Conservation (phyloP, 352 stramenopile species). For the Globisporangium camurandrum region DNA sequence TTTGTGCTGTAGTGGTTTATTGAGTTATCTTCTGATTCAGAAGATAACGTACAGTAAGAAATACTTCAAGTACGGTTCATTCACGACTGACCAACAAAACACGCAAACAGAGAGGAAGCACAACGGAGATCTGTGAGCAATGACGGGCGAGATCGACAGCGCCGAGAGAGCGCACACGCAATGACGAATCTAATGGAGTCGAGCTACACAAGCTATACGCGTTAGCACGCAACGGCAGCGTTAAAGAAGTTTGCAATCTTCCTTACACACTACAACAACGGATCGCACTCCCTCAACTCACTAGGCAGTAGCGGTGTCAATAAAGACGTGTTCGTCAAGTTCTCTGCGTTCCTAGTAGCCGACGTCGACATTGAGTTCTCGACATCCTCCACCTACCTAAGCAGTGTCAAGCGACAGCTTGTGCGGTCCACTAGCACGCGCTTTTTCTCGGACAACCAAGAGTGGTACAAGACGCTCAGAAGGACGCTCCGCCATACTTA, state of each 20-base stretch:
- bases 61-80: neutral
- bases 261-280: no score
- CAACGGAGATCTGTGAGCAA: no score
- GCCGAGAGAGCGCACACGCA: no score
- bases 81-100: no score
- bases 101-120: no score
- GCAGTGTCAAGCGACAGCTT: neutral
- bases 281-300: no score
- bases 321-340: neutral
- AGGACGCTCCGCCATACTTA: neutral
- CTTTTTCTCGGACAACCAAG: neutral
- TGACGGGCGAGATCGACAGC: no score
- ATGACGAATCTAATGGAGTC: no score
- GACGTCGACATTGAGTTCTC: neutral
- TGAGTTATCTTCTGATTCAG: neutral
- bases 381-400: neutral
- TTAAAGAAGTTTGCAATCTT: no score
- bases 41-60: neutral
- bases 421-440: neutral
- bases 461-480: neutral
- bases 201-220: no score
- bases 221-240: no score
- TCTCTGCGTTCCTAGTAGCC: neutral
- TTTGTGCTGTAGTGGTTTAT: neutral
- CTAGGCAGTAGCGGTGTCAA: no score